Percentiles rank a stretch among this genome's conserved stretches.
Evolutionary conservation across 1,284 basidiomycete species (phyloP).

Genomic region (Malassezia equina): DNA sequence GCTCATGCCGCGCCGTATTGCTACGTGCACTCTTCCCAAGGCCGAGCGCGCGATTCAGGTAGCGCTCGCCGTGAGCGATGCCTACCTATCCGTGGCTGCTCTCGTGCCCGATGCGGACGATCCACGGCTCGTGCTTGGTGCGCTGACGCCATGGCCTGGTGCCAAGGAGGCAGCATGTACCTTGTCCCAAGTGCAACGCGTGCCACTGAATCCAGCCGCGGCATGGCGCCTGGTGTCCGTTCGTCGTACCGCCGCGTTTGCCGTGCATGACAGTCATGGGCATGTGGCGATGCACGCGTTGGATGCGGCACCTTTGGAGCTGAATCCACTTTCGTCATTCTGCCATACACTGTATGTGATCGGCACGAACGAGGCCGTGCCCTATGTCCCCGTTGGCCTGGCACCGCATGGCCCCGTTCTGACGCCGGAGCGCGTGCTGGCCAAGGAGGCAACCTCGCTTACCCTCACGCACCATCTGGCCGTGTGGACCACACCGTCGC

Average conservation of each 20-base stretch:
- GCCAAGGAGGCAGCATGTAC: background rate
- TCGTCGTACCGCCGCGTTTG: background rate
- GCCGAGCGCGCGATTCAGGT: background rate
- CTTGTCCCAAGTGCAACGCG: background rate
- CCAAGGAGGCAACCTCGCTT: conserved; percentile 68
- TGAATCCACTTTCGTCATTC: background rate
- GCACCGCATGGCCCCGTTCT: conserved; percentile 56
- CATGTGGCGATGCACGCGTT: conserved; percentile 4
- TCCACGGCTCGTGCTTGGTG: background rate
- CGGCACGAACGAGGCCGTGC: conserved; percentile 7
- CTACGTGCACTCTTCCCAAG: background rate
- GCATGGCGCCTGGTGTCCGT: conserved; percentile 1
- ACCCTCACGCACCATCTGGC: conserved; percentile 68
- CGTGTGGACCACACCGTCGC: conserved; percentile 74
- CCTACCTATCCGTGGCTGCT: background rate
- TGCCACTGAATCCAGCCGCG: background rate
- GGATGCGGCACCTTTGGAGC: background rate
- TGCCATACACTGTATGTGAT: conserved; percentile 21
- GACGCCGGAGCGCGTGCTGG: conserved; percentile 49
- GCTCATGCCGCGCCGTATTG: background rate
- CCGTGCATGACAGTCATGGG: conserved; percentile 21
- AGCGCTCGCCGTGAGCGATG: background rate
- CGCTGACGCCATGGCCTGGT: background rate
- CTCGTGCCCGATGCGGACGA: background rate
- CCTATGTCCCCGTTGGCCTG: conserved; percentile 54